Evolutionary conservation across 495 filamentous ascomycete genomes (phyloP).

Genomic region (Neurospora sp.): DNA sequence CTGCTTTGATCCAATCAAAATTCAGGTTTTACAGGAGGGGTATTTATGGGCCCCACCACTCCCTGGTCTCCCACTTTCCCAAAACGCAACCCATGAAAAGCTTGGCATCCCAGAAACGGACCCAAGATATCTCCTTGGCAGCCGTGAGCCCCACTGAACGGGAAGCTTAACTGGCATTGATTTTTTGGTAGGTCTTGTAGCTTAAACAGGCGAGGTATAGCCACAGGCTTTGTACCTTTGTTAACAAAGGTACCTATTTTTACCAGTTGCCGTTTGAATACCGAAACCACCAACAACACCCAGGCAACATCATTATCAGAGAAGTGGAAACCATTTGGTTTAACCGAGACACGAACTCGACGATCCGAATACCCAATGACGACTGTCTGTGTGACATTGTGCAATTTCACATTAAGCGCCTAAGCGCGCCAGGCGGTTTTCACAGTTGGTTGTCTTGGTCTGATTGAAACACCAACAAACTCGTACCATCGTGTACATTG

Average conservation of each 20-base stretch:
- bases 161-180: not conserved
- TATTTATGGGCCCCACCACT: not conserved
- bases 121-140: not conserved
- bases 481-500: not conserved
- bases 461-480: not conserved
- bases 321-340: not conserved
- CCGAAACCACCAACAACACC: not conserved
- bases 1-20: not conserved
- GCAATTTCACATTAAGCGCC: not conserved
- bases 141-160: not conserved
- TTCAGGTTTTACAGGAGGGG: not conserved
- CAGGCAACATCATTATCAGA: not conserved
- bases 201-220: not conserved
- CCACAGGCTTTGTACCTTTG: not conserved
- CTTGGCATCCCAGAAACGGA: not conserved
- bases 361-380: not conserved
- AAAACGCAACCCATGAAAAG: not conserved
- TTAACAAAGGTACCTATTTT: not conserved
- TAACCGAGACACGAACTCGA: not conserved
- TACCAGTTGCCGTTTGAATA: not conserved
- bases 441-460: not conserved
- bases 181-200: not conserved
- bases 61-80: not conserved
- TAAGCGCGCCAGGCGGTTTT: not conserved
- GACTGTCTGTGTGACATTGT: not conserved